These are phyloP conservation scores for Coemansia sp. DNA, from an alignment of 192 early-diverging fungal species.

Conservation along the genomic window DNA sequence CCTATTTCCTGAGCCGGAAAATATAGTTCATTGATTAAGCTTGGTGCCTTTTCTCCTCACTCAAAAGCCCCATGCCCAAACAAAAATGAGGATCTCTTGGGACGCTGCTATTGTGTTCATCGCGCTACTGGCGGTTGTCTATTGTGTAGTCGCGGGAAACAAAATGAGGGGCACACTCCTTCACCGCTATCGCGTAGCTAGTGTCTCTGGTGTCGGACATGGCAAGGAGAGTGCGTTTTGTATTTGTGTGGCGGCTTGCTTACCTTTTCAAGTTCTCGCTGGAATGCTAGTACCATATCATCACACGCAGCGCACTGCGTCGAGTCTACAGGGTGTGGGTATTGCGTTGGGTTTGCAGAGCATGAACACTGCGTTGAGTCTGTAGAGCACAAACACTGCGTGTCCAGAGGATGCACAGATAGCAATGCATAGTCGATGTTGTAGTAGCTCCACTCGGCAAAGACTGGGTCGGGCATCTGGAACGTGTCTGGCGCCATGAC, in stretches of 20 bases:
- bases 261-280: slow-evolving; percentile 41
- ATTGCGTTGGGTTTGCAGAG: not conserved
- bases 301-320: slow-evolving; percentile 19
- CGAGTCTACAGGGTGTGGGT: slow-evolving; percentile 5
- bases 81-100: not conserved
- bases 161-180: not conserved
- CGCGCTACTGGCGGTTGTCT: not conserved
- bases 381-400: slow-evolving; percentile 12
- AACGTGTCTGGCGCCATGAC: slow-evolving; percentile 12
- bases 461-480: slow-evolving; percentile 30
- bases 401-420: slow-evolving; percentile 11
- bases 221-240: not conserved
- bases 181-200: not conserved
- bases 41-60: not conserved
- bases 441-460: slow-evolving; percentile 51
- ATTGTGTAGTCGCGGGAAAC: not conserved
- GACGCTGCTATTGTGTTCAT: not conserved
- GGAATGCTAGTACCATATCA: slow-evolving; percentile 19
- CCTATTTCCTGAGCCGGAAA: slow-evolving; percentile 16
- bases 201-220: not conserved
- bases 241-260: not conserved
- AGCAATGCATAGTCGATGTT: slow-evolving; percentile 32
- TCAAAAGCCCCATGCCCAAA: not conserved
- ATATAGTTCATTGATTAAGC: not conserved
- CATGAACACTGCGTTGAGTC: slow-evolving; percentile 2